Conservation (phyloP, 2,329 filamentous ascomycete species). For the Escovopsis weberi region DNA sequence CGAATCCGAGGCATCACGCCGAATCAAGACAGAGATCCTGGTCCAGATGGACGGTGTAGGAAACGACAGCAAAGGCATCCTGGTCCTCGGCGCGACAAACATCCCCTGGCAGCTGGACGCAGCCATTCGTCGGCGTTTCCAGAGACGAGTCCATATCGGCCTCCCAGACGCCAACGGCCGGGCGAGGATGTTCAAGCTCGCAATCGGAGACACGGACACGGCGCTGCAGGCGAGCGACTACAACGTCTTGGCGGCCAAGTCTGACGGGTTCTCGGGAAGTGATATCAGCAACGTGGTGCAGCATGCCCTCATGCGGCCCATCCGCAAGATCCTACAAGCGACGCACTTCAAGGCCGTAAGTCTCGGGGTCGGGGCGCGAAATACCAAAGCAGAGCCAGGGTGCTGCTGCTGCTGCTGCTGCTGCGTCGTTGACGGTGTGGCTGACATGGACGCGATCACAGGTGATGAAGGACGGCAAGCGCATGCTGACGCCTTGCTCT, state of each 20-base stretch:
- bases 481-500: conserved; percentile 77
- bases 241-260: conserved; percentile 61
- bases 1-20: conserved; percentile 89
- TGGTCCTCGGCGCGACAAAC: conserved; percentile 93
- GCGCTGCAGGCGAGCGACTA: conserved; percentile 67
- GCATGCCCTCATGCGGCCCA: conserved; percentile 92
- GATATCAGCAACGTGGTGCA: conserved; percentile 95
- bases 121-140: conserved; percentile 90
- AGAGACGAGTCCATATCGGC: conserved; percentile 88
- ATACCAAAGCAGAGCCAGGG: conserved; percentile 7
- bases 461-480: conserved; percentile 53
- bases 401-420: not conserved
- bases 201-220: conserved; percentile 85
- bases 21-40: conserved; percentile 96
- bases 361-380: conserved; percentile 4
- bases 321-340: conserved; percentile 90
- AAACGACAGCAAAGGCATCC: conserved; percentile 82
- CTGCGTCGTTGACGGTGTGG: too few relatives aligned
- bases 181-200: conserved; percentile 89
- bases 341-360: conserved; percentile 91
- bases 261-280: conserved; percentile 88
- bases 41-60: conserved; percentile 99
- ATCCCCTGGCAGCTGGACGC: conserved; percentile 98
- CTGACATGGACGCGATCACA: conserved; percentile 17
- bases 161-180: conserved; percentile 76